A percentile compares a stretch with the other conserved stretches of the same genome.
Evolutionary conservation across 441 rosid species (phyloP).

Genomic region (Aleurites moluccanus): DNA sequence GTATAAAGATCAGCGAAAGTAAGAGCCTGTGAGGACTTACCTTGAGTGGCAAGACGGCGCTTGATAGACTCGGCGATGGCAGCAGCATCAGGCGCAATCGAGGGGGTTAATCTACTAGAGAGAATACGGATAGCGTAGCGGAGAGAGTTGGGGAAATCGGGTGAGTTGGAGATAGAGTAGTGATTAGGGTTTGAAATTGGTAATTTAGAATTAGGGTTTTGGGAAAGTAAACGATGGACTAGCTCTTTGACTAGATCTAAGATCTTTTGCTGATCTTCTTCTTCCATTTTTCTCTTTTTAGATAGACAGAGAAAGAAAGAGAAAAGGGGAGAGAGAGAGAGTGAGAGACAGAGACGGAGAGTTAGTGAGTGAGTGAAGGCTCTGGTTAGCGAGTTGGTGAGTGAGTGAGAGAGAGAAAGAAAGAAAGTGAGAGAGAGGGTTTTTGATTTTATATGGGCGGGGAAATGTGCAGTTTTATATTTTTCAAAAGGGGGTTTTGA

Average conservation of each 20-base stretch:
- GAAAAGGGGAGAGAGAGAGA: no score
- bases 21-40: conserved; percentile 88
- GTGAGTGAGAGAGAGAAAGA: not conserved
- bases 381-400: conserved; percentile 22
- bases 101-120: conserved; percentile 79
- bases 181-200: conserved; percentile 36
- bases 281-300: conserved; percentile 48
- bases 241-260: conserved; percentile 83
- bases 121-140: conserved; percentile 83
- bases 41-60: conserved; percentile 91
- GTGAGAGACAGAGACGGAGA: no score
- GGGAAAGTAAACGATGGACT: conserved; percentile 70
- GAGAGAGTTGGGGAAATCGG: conserved; percentile 52
- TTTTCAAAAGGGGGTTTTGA: conserved; percentile 25
- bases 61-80: conserved; percentile 88
- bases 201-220: conserved; percentile 36
- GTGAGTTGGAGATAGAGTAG: conserved; percentile 44
- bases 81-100: conserved; percentile 69
- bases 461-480: conserved; percentile 18
- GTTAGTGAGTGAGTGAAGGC: not conserved
- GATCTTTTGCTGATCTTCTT: conserved; percentile 73
- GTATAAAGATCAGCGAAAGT: conserved; percentile 75
- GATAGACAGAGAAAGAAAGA: not conserved
- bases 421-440: not conserved
- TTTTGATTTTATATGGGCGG: conserved; percentile 40